phyloP scores from a whole-genome alignment of 768 basidiomycete species.

The Phylloporus sp. region DNA sequence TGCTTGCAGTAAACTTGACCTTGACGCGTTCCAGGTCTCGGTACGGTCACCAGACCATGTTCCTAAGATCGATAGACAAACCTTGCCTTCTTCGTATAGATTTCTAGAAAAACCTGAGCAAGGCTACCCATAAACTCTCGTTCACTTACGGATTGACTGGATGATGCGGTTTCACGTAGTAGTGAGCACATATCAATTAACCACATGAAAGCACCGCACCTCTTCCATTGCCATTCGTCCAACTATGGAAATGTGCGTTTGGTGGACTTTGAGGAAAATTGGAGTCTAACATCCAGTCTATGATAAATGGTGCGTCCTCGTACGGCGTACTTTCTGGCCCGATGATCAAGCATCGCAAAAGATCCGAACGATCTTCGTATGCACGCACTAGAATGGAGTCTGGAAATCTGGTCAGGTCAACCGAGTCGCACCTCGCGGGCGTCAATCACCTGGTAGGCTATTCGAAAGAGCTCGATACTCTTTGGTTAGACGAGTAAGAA shows the following conservation, averaged over 20 bases:
- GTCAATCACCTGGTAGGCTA: constrained; percentile 71
- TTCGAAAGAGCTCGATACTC: constrained; percentile 78
- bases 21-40: constrained; percentile 80
- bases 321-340: constrained; percentile 96
- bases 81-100: constrained; percentile 93
- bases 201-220: constrained; percentile 13
- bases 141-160: constrained; percentile 68
- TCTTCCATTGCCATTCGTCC: constrained; percentile 92
- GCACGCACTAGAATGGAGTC: constrained; percentile 86
- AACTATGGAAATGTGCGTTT: constrained; percentile 83
- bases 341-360: constrained; percentile 83
- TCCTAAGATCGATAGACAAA: constrained; percentile 85
- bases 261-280: constrained; percentile 83
- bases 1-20: constrained; percentile 86
- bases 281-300: constrained; percentile 87
- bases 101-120: constrained; percentile 45
- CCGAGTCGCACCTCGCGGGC: background rate
- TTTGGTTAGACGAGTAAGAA: constrained; percentile 69
- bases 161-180: background rate
- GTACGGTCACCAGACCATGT: constrained; percentile 89
- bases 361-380: constrained; percentile 85
- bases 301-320: constrained; percentile 89
- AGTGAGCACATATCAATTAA: background rate
- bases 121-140: background rate
- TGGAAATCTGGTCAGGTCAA: constrained; percentile 25